Percentiles rank a stretch among this genome's conserved stretches.
These are phyloP conservation scores for Serendipita sp. DNA, from an alignment of 768 basidiomycete genomes.

Conservation along the genomic window DNA sequence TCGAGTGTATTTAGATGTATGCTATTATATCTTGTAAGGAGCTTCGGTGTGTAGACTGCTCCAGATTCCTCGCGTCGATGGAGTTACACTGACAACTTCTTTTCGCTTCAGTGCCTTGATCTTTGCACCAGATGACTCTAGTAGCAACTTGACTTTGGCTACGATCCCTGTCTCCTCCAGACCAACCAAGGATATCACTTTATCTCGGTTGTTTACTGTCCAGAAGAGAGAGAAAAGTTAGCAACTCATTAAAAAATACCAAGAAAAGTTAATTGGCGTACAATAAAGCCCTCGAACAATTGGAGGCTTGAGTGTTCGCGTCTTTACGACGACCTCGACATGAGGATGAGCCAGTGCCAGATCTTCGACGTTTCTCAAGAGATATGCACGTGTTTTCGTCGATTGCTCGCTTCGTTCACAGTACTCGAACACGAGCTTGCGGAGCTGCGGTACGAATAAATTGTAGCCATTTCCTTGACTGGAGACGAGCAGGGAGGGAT, in stretches of 20 bases:
- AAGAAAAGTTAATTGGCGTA: slow-evolving; percentile 19
- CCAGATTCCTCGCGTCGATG: slow-evolving; percentile 78
- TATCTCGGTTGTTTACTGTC: slow-evolving; percentile 71
- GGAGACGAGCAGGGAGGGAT: slow-evolving; percentile 35
- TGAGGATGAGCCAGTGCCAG: slow-evolving; percentile 62
- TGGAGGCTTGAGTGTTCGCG: slow-evolving; percentile 59
- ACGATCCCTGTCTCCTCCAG: slow-evolving; percentile 59
- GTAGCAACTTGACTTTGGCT: slow-evolving; percentile 63
- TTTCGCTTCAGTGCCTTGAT: slow-evolving; percentile 61
- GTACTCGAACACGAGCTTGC: slow-evolving; percentile 79
- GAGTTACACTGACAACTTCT: slow-evolving; percentile 60
- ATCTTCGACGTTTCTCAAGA: slow-evolving; percentile 42
- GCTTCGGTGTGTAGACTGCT: slow-evolving; percentile 70
- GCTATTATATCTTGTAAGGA: slow-evolving; percentile 32
- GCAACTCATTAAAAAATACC: background rate
- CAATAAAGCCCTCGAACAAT: slow-evolving; percentile 73
- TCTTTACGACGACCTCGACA: slow-evolving; percentile 69
- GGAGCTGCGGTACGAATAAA: slow-evolving; percentile 57
- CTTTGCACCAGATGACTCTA: slow-evolving; percentile 77
- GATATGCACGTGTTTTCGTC: slow-evolving; percentile 47
- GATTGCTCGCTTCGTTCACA: slow-evolving; percentile 74
- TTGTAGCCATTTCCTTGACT: slow-evolving; percentile 56
- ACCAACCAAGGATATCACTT: slow-evolving; percentile 66
- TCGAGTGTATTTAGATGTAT: background rate
- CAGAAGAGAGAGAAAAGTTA: slow-evolving; percentile 10